phyloP scores from a whole-genome alignment of 352 stramenopile genomes.

The Phytopythium boreale region DNA sequence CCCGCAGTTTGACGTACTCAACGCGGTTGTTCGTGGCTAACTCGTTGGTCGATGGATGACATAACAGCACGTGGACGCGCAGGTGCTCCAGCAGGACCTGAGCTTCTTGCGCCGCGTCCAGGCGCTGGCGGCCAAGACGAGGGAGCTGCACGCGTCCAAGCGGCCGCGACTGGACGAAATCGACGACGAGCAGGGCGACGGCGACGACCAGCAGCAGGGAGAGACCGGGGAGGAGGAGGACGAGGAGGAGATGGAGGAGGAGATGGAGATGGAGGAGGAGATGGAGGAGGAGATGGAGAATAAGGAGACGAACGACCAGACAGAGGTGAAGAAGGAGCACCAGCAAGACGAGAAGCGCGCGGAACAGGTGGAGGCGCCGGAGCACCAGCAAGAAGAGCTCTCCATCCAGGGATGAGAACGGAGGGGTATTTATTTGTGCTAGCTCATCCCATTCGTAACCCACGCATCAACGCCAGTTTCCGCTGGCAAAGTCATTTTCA shows the following conservation, averaged over 20 bases:
- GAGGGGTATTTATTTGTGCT: not conserved
- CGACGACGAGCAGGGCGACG: slow-evolving; percentile 23
- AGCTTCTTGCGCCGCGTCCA: slow-evolving; percentile 62
- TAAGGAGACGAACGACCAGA: not conserved
- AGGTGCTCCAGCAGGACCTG: slow-evolving; percentile 43
- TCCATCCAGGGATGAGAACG: not conserved
- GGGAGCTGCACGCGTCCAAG: slow-evolving; percentile 23
- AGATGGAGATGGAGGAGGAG: slow-evolving; percentile 4
- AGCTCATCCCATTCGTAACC: too few relatives aligned
- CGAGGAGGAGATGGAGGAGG: not conserved
- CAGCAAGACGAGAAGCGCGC: not conserved
- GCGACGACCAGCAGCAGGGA: slow-evolving; percentile 9
- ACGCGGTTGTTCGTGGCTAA: not conserved
- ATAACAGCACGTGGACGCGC: slow-evolving; percentile 41
- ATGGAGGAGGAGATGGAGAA: slow-evolving; percentile 2
- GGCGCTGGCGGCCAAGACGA: slow-evolving; percentile 44
- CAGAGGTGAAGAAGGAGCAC: not conserved
- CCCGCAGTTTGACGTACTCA: not conserved
- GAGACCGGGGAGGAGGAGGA: slow-evolving; percentile 6
- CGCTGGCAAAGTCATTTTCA: too few relatives aligned
- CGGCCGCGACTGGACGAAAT: slow-evolving; percentile 13
- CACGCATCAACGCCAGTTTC: too few relatives aligned
- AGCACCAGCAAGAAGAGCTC: not conserved
- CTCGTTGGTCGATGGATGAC: not conserved
- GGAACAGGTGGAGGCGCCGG: not conserved